Percentiles rank a stretch among this genome's conserved stretches.
phyloP scores from a whole-genome alignment of 192 early-diverging fungal species.

The Entomortierella parvispora region DNA sequence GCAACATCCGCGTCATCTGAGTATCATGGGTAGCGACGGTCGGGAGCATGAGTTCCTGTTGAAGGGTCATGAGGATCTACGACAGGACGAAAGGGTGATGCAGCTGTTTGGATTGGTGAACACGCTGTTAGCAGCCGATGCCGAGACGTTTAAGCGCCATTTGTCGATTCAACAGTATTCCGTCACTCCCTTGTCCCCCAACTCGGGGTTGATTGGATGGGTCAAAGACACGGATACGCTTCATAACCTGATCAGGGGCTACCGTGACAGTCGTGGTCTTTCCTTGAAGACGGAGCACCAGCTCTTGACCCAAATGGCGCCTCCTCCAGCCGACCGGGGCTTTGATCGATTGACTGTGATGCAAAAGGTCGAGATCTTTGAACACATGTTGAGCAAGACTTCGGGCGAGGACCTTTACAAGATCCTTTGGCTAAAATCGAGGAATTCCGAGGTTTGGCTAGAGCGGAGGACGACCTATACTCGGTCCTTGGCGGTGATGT shows the following conservation, averaged over 20 bases:
- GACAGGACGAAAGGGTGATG: slow-evolving; percentile 99
- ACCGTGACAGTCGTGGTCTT: slow-evolving; percentile 81
- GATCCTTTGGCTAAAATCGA: slow-evolving; percentile 94
- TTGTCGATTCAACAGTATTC: slow-evolving; percentile 87
- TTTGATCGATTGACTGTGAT: slow-evolving; percentile 85
- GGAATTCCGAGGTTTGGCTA: slow-evolving; percentile 97
- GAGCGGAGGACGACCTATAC: slow-evolving; percentile 95
- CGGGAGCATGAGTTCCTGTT: slow-evolving; percentile 88
- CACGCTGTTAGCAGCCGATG: slow-evolving; percentile 80
- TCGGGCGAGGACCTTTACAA: slow-evolving; percentile 89
- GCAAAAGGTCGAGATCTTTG: slow-evolving; percentile 94
- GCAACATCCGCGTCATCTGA: slow-evolving; percentile 88
- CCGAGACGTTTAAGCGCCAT: slow-evolving; percentile 92
- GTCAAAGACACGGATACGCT: slow-evolving; percentile 92
- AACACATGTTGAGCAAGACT: slow-evolving; percentile 86
- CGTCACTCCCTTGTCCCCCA: slow-evolving; percentile 93
- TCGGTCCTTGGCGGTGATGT: slow-evolving; percentile 94
- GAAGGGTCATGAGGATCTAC: slow-evolving; percentile 97
- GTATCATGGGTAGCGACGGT: slow-evolving; percentile 88
- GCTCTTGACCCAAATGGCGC: slow-evolving; percentile 69
- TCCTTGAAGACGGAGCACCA: slow-evolving; percentile 88
- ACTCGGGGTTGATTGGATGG: slow-evolving; percentile 95
- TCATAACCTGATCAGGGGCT: slow-evolving; percentile 84
- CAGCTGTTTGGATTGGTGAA: slow-evolving; percentile 98
- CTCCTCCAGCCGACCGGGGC: slow-evolving; percentile 51